A percentile compares a stretch with the other conserved stretches of the same genome.
Conservation (phyloP, 2,329 filamentous ascomycete species). For the Bretziella fagacearum region DNA sequence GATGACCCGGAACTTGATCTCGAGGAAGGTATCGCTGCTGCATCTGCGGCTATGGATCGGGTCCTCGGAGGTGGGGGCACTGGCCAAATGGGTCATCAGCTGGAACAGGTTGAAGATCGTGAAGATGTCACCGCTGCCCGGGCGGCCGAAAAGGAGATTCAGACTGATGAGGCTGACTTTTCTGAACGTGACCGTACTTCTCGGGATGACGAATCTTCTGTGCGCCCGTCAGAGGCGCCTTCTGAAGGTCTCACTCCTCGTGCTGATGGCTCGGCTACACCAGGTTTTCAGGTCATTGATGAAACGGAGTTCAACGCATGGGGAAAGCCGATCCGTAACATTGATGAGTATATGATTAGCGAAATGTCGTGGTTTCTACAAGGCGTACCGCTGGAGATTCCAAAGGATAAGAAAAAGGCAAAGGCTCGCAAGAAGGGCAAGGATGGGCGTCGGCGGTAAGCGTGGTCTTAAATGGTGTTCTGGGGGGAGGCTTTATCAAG, state of each 20-base stretch:
- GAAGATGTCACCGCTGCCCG: conserved; percentile 84
- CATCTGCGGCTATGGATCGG: conserved; percentile 65
- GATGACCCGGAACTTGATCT: conserved; percentile 21
- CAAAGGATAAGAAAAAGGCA: conserved; percentile 46
- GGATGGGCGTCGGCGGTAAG: conserved; percentile 36
- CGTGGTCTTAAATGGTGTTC: background rate
- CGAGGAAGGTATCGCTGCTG: conserved; percentile 48
- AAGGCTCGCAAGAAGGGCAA: conserved; percentile 39
- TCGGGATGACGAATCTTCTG: background rate
- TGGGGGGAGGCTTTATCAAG: no score
- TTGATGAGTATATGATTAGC: conserved; percentile 61
- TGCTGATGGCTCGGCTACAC: no score
- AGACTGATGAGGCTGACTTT: conserved; percentile 74
- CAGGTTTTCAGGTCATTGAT: no score
- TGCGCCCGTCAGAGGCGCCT: conserved; percentile 4
- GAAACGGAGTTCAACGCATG: conserved; percentile 39
- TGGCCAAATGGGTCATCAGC: conserved; percentile 60
- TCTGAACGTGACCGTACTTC: conserved; percentile 31
- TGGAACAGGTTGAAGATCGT: conserved; percentile 80
- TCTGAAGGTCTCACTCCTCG: background rate
- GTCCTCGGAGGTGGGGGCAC: conserved; percentile 40
- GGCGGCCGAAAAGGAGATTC: conserved; percentile 73
- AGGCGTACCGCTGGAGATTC: conserved; percentile 42
- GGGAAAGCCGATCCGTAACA: conserved; percentile 39
- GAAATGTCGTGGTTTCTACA: conserved; percentile 48